Evolutionary conservation across 768 basidiomycete species (phyloP), one percentile per base, ranked within the genome.

Genomic region (Pleurotus ostreatus): DNA sequence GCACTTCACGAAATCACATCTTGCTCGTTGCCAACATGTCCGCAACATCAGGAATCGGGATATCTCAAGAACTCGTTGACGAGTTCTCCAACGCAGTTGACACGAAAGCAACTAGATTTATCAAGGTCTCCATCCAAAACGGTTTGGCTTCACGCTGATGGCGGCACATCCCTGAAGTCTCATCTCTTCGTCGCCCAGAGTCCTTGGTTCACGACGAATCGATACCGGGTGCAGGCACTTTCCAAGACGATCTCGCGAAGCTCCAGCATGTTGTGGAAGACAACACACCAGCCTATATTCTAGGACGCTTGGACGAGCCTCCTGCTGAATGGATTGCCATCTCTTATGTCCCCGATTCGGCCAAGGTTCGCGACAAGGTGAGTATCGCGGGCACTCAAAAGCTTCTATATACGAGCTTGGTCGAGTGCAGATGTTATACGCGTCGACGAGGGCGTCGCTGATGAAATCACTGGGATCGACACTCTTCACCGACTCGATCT

Each of bases 321-420:
- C 74, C 76, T 0, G 63, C 79, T 1, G 81, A 86, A 59, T 94
- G 92, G 92, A 73, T 90, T 37, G 77, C 80, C 5, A 78, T 93
- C 57, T 85, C 75, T 64, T 95, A 92, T 65, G 89, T 94, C 5
- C 93, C 93, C 1, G 93, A 95, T 59, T 66, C 77, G 16, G 89
- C 93, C 23, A 85, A 80, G 71, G 81, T 94, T 58, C 79, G 90
- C 65, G 83, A 89, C 70, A 95, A 94, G 84, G 91, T 86, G 61
- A 59, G 68, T 57, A 46, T 49, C 45, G 34, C 11, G 16, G 34
- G 49, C 26, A 7, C 49, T 6, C 8, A 6, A 11, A 46, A 16
- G 46, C 43, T 48, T 59, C 30, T 15, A 34, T 43, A 34, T 45
- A 55, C 48, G 38, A 26, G 15, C 39, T 47, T 16, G n/a, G 30